Evolutionary conservation across 169 alveolate genomes (phyloP).

Genomic region (Plasmodium gaboni): DNA sequence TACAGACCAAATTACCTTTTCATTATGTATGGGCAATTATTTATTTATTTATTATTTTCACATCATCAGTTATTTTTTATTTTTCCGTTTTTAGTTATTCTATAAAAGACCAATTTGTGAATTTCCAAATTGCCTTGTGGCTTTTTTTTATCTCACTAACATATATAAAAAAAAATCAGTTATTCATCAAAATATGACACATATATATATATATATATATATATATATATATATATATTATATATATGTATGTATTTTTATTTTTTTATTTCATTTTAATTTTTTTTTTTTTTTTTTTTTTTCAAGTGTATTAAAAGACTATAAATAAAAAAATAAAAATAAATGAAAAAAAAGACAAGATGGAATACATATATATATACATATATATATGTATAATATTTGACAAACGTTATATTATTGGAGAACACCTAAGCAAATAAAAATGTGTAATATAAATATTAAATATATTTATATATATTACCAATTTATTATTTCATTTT

Average conservation of each 20-base stretch:
- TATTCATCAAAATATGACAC: constrained; percentile 48
- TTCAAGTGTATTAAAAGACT: constrained; percentile 3
- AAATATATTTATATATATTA: no score
- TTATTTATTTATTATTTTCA: constrained; percentile 59
- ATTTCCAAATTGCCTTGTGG: constrained; percentile 61
- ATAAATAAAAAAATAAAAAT: neutral
- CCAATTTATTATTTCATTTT: no score
- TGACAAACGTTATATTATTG: no score
- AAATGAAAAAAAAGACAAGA: neutral
- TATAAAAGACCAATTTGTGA: constrained; percentile 61
- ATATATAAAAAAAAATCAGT: constrained; percentile 50
- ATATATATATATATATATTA: neutral
- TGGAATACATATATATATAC: neutral
- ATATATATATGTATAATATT: neutral
- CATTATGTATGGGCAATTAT: constrained; percentile 72
- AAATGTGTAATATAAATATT: no score
- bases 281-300: constrained; percentile 13
- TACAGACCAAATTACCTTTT: constrained; percentile 26
- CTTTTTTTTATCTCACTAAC: constrained; percentile 64
- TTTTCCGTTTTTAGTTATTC: constrained; percentile 60
- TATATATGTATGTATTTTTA: neutral
- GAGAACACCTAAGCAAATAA: no score
- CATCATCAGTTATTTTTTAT: constrained; percentile 65
- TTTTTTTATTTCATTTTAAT: constrained; percentile 6
- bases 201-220: neutral